These are phyloP conservation scores for Acanthamoeba triangularis DNA, from an alignment of 208 protist species.

Conservation along the genomic window DNA sequence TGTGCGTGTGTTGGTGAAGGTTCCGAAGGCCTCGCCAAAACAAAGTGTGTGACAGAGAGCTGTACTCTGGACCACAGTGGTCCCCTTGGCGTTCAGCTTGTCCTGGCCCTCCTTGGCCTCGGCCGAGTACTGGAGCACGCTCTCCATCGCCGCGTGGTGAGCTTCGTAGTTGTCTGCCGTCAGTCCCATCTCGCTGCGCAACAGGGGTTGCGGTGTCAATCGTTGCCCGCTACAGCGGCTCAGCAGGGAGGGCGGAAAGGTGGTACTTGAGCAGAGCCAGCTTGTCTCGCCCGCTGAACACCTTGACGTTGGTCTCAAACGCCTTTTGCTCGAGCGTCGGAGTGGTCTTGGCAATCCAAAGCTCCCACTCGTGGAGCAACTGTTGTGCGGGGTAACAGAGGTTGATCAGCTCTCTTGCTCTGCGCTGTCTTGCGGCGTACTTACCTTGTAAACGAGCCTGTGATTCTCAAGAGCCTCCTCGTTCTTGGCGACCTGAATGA, in stretches of 20 bases:
- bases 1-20: no score
- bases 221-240: no score
- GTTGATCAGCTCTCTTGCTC: not conserved
- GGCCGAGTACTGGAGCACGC: conserved; percentile 29
- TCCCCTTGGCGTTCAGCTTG: conserved; percentile 11
- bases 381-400: not conserved
- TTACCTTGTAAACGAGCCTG: not conserved
- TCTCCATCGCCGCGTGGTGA: not conserved
- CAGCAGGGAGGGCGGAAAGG: not conserved
- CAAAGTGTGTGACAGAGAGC: not conserved
- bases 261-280: conserved; percentile 12
- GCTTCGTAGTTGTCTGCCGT: conserved; percentile 24
- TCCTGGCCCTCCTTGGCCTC: conserved; percentile 33
- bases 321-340: not conserved
- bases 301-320: conserved; percentile 56
- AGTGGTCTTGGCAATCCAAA: not conserved
- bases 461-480: not conserved
- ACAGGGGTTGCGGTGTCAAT: not conserved
- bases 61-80: not conserved
- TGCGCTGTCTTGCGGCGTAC: not conserved
- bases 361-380: conserved; percentile 30
- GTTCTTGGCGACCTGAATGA: not conserved
- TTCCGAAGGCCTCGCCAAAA: no score
- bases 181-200: conserved; percentile 45
- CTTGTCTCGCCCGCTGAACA: conserved; percentile 48